Evolutionary conservation across 495 filamentous ascomycete genomes (phyloP).

Genomic region (Talaromyces borbonicus): DNA sequence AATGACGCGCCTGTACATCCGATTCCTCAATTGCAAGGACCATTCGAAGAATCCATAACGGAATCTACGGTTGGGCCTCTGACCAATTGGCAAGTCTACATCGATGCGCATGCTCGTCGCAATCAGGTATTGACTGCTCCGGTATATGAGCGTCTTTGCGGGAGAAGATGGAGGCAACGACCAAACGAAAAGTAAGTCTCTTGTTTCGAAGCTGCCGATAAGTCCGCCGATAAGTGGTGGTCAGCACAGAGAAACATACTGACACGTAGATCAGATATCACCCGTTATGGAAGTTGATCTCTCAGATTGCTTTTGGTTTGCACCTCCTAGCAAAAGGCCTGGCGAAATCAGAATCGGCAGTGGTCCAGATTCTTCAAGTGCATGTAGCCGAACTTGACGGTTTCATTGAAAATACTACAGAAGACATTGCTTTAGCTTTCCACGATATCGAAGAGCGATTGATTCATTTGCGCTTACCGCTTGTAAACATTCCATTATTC

Average conservation of each 20-base stretch:
- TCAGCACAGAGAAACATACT: no score
- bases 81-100: constrained; percentile 40
- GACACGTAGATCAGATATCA: constrained; percentile 55
- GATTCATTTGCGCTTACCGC: constrained; percentile 68
- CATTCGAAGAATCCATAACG: constrained; percentile 85
- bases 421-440: constrained; percentile 77
- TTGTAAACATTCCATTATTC: constrained; percentile 75
- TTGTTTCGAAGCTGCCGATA: constrained; percentile 12
- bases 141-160: constrained; percentile 53
- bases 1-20: constrained; percentile 56
- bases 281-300: constrained; percentile 79
- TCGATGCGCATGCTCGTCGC: constrained; percentile 58
- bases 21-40: constrained; percentile 74
- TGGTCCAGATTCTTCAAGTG: constrained; percentile 78
- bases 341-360: constrained; percentile 78
- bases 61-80: constrained; percentile 49
- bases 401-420: constrained; percentile 73
- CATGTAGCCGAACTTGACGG: constrained; percentile 92
- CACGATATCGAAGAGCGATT: constrained; percentile 64
- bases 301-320: constrained; percentile 89
- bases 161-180: constrained; percentile 63
- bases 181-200: constrained; percentile 40
- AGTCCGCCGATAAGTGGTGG: no score
- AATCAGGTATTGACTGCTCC: constrained; percentile 57
- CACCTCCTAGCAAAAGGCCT: constrained; percentile 77